Evolutionary conservation across 108 stramenopile species (phyloP).

Genomic region (Cylindrotheca fusiformis): DNA sequence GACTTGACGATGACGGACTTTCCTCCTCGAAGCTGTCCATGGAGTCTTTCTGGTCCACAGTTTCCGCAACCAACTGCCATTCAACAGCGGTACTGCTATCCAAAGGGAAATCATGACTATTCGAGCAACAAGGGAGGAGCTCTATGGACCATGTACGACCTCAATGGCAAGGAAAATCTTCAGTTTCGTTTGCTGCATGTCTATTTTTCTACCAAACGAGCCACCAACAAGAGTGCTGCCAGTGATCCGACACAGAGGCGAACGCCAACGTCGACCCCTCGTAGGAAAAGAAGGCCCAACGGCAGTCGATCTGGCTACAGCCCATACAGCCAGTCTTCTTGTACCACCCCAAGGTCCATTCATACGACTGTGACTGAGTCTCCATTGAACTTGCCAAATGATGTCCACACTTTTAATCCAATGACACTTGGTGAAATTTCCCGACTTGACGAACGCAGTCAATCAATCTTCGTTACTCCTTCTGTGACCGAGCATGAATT

Average conservation of each 20-base stretch:
- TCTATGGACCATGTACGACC: constrained; percentile 58
- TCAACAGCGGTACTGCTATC: constrained; percentile 83
- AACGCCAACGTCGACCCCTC: neutral
- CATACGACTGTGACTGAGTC: neutral
- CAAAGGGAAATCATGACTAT: constrained; percentile 61
- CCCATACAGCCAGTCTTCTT: neutral
- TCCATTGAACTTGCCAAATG: neutral
- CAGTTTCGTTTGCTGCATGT: constrained; percentile 72
- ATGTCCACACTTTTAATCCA: neutral
- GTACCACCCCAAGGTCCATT: neutral
- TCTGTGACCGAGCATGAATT: neutral
- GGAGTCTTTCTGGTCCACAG: constrained; percentile 71
- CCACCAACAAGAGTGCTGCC: constrained; percentile 2
- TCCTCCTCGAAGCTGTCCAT: constrained; percentile 43
- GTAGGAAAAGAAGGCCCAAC: neutral
- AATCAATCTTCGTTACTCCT: neutral
- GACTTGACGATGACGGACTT: constrained; percentile 33
- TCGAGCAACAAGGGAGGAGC: constrained; percentile 58
- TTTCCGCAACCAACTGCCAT: constrained; percentile 63
- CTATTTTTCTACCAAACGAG: constrained; percentile 73
- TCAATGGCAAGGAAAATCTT: constrained; percentile 51
- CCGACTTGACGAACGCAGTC: neutral
- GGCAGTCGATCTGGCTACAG: neutral
- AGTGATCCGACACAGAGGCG: no score
- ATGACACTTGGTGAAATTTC: neutral